Evolutionary conservation across 164 flowering plant species (phyloP), one percentile per base, ranked within the genome.

Genomic region (Berberis thunbergii): DNA sequence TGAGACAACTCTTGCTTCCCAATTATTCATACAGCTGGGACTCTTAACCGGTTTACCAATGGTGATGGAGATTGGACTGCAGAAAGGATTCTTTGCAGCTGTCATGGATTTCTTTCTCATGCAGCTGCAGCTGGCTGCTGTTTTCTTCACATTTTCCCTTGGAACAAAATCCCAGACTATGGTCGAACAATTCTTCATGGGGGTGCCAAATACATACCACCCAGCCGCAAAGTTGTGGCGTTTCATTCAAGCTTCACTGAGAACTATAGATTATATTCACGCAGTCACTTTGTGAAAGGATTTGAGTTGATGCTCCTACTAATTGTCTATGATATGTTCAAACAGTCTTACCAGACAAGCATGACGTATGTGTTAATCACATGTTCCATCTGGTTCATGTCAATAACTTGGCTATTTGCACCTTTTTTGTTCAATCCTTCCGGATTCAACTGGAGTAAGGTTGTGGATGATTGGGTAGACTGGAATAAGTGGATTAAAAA

Each of bases 251-350:
- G 81, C 72, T 91, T 94, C 68, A 77, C 86, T 7, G 96, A 94
- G 72, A 94, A 85, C 60, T 94, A 89, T 67, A 83, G 94, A 66
- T 67, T 94, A 66, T 94, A 94, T 67, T 94, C 99, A 48, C 81
- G 96, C 64, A 94, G 99, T 80, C 99, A 94, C 78, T 94, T 89
- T 70, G 84, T 87, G 48, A 89, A 94, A 80, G 99, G 94, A 66
- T 89, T 91, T 65, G 99, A 91, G 73, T 74, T 94, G 44, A 63
- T 89, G 70, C 79, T 91, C 40, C 80, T 94, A n/a, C 72, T 91
- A 57, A 74, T 84, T 62, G 87, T 91, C 67, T 87, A 94, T 69
- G 77, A 87, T 66, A 52, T 85, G 69, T 87, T 83, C 56, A 75
- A 91, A 57, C 75, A 77, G 57, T 79, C 98, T 2, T 80, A 76